Conservation (phyloP, 495 filamentous ascomycete species). For the Durotheca rogersii region DNA sequence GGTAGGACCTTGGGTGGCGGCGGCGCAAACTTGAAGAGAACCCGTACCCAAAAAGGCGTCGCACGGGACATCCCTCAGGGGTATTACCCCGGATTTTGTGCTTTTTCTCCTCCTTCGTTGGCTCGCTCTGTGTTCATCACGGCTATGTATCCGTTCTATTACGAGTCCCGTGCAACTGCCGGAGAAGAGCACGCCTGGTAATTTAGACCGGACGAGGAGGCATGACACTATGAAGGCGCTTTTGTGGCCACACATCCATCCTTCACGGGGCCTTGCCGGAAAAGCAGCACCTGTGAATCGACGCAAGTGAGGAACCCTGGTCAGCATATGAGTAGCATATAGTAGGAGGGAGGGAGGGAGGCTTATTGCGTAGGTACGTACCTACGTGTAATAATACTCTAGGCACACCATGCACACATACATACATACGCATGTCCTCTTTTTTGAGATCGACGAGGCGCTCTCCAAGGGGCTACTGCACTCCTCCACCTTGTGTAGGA, state of each 20-base stretch:
- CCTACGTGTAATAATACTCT: too few relatives aligned
- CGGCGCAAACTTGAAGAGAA: slow-evolving; percentile 22
- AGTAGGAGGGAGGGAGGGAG: too few relatives aligned
- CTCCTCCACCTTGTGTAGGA: slow-evolving; percentile 1
- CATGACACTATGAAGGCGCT: not conserved
- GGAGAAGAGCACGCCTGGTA: not conserved
- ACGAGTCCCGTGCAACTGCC: slow-evolving; percentile 5
- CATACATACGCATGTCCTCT: too few relatives aligned
- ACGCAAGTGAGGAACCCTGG: not conserved
- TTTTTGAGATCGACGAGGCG: slow-evolving; percentile 15
- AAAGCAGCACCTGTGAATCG: slow-evolving; percentile 15
- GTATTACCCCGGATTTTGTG: slow-evolving; percentile 30
- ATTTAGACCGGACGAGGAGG: slow-evolving; percentile 1
- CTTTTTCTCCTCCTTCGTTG: too few relatives aligned
- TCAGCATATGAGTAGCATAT: too few relatives aligned
- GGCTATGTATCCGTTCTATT: too few relatives aligned
- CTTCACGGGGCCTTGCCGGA: not conserved
- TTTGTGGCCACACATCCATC: not conserved
- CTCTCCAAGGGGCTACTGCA: slow-evolving; percentile 3
- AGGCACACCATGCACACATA: too few relatives aligned
- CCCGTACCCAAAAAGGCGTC: slow-evolving; percentile 30
- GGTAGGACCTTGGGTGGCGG: slow-evolving; percentile 12
- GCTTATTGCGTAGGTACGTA: slow-evolving; percentile 1
- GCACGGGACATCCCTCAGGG: slow-evolving; percentile 20
- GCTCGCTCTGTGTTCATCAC: too few relatives aligned